phyloP scores from a whole-genome alignment of 768 basidiomycete species.

The Hortiboletus campestris region DNA sequence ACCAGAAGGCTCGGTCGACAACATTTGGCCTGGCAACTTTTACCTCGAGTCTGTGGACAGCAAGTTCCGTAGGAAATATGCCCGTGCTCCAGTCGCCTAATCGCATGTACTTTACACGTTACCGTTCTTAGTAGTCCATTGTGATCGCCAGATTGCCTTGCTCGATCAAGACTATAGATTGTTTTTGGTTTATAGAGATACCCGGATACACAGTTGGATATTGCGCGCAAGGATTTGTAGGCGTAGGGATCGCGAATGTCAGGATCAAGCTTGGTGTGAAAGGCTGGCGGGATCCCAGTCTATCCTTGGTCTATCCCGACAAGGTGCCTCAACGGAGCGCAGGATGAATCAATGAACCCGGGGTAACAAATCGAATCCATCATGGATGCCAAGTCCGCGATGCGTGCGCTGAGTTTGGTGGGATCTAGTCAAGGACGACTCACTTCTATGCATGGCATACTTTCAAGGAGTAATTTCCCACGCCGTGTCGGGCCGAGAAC shows the following conservation, averaged over 20 bases:
- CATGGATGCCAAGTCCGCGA: no score
- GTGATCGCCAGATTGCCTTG: neutral
- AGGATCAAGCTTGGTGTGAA: no score
- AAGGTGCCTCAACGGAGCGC: no score
- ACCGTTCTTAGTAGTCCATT: neutral
- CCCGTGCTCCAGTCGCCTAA: slow-evolving; percentile 38
- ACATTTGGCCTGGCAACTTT: slow-evolving; percentile 93
- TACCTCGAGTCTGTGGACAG: slow-evolving; percentile 89
- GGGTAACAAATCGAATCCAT: no score
- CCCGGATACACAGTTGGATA: slow-evolving; percentile 1
- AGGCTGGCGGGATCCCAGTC: no score
- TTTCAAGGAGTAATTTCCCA: no score
- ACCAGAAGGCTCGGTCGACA: slow-evolving; percentile 82
- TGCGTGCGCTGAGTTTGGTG: no score
- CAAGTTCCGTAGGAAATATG: slow-evolving; percentile 91
- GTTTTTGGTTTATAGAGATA: slow-evolving; percentile 4
- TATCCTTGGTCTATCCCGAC: no score
- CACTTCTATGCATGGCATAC: no score
- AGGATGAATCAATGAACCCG: no score
- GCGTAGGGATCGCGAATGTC: neutral
- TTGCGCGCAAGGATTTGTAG: slow-evolving; percentile 14
- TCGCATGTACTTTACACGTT: slow-evolving; percentile 1
- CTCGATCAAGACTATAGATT: slow-evolving; percentile 5
- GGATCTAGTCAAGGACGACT: no score
- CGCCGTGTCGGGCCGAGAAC: no score